Conservation (phyloP, 305 asterid species). For the Solanum hybrid region DNA sequence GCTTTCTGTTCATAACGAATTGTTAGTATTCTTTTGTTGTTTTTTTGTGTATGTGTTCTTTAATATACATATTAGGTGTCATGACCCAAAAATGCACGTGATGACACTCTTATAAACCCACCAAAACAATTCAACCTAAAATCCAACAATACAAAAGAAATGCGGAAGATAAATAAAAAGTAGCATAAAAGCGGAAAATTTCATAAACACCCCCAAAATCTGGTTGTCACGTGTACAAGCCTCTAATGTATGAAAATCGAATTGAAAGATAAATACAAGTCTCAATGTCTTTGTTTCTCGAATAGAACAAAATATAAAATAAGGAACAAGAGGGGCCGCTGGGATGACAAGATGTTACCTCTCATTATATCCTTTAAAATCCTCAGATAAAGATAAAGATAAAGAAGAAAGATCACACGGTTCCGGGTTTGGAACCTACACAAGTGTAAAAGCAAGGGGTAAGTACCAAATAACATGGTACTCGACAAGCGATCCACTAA, state of each 20-base stretch:
- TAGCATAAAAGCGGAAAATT: background rate
- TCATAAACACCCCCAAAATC: background rate
- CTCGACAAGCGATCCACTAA: too few relatives aligned
- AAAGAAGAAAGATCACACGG: too few relatives aligned
- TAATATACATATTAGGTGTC: background rate
- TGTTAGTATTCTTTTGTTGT: background rate
- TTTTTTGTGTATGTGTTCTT: background rate
- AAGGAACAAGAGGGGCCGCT: background rate
- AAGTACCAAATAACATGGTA: too few relatives aligned
- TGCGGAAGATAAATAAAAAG: background rate
- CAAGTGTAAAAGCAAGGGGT: too few relatives aligned
- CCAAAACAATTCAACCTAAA: background rate
- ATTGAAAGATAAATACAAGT: background rate
- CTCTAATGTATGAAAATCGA: background rate
- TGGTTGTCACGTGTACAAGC: background rate
- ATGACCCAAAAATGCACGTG: background rate
- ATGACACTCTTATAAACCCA: background rate
- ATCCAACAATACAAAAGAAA: background rate
- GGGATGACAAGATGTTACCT: too few relatives aligned
- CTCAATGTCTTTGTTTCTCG: background rate
- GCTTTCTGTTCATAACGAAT: background rate
- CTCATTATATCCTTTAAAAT: too few relatives aligned
- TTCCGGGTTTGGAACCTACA: too few relatives aligned
- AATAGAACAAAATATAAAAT: background rate
- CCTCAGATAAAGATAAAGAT: too few relatives aligned